Percentiles rank a stretch among this genome's conserved stretches.
Conservation (phyloP, 176 grass and related monocot genomes). For the Pontederia paniculata region DNA sequence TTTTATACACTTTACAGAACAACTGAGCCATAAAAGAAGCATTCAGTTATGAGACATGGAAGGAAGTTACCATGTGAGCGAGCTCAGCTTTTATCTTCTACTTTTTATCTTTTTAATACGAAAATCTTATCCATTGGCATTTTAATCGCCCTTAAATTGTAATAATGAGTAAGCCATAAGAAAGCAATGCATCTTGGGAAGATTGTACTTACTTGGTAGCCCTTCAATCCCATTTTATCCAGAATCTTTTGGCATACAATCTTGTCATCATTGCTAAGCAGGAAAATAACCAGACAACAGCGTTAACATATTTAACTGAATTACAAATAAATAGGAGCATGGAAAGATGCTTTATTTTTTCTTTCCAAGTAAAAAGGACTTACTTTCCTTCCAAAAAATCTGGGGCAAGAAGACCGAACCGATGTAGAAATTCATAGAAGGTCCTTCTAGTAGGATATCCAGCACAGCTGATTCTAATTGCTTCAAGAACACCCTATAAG, state of each 20-base stretch:
- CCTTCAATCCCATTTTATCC: slow-evolving; percentile 16
- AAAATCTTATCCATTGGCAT: too few species aligned
- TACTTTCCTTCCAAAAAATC: slow-evolving; percentile 83
- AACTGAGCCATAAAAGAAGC: too few species aligned
- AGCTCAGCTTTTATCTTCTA: too few species aligned
- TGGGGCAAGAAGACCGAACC: slow-evolving; percentile 83
- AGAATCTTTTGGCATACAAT: slow-evolving; percentile 16
- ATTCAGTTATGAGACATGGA: too few species aligned
- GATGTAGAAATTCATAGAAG: slow-evolving; percentile 90
- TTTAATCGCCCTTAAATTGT: too few species aligned
- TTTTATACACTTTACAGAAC: too few species aligned
- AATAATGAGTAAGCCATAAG: neutral
- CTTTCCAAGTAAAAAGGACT: slow-evolving; percentile 20
- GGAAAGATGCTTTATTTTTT: neutral
- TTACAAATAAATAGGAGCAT: neutral
- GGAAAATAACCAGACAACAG: neutral
- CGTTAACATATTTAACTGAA: neutral
- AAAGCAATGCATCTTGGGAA: neutral
- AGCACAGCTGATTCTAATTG: slow-evolving; percentile 94
- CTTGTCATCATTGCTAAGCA: slow-evolving; percentile 17
- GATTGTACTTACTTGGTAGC: slow-evolving; percentile 10
- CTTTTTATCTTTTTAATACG: too few species aligned
- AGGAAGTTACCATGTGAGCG: too few species aligned
- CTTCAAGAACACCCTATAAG: slow-evolving; percentile 92
- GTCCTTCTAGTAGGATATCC: slow-evolving; percentile 94